These are phyloP conservation scores for Geoglossum cookeanum DNA, from an alignment of 2,329 filamentous ascomycete genomes.

Conservation along the genomic window DNA sequence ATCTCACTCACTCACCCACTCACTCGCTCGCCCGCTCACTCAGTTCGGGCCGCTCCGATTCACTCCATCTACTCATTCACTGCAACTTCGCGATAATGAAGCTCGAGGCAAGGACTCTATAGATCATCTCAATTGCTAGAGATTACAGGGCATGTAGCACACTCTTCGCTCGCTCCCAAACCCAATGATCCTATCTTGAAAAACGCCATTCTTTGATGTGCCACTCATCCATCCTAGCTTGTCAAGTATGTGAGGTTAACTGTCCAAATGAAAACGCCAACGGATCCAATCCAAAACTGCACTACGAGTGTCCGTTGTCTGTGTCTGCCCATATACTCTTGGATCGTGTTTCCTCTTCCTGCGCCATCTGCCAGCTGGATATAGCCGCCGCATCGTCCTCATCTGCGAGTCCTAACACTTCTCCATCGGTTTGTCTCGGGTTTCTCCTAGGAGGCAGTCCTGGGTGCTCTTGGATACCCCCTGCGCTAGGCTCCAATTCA, in stretches of 20 bases:
- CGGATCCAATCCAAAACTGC: neutral
- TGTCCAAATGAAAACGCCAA: neutral
- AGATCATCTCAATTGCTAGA: too few relatives aligned
- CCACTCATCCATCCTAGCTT: neutral
- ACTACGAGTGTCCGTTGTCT: slow-evolving; percentile 5
- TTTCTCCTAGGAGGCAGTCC: slow-evolving; percentile 6
- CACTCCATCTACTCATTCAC: too few relatives aligned
- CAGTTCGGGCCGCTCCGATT: too few relatives aligned
- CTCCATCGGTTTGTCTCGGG: slow-evolving; percentile 10
- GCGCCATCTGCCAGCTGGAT: slow-evolving; percentile 17
- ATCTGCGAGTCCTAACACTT: slow-evolving; percentile 14
- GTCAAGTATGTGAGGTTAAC: neutral
- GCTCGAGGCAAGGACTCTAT: too few relatives aligned
- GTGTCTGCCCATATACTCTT: slow-evolving; percentile 17
- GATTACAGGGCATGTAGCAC: neutral
- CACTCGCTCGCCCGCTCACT: too few relatives aligned
- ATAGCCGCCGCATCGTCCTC: slow-evolving; percentile 13
- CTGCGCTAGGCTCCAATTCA: neutral
- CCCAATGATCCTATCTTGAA: neutral
- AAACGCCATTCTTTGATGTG: neutral
- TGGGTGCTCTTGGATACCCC: neutral
- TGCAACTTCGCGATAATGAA: too few relatives aligned
- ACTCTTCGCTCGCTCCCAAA: neutral
- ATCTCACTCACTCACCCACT: too few relatives aligned
- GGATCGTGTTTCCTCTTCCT: slow-evolving; percentile 18